Percentiles rank a stretch among this genome's conserved stretches.
phyloP scores from a whole-genome alignment of 805 yeast genomes.

The Myxozyma monticola region DNA sequence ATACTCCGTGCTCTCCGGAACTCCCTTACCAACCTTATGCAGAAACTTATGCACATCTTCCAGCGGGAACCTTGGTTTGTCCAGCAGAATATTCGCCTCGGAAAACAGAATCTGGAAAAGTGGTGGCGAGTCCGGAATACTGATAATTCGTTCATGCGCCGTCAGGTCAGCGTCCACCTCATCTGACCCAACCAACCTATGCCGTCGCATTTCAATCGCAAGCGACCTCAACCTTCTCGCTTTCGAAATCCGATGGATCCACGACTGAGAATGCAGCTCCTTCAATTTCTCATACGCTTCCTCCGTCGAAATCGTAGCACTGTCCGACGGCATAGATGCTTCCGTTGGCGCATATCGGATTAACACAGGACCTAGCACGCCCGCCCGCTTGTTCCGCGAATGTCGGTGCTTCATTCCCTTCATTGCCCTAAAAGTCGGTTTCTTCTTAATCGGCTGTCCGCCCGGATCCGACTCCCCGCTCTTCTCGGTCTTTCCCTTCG shows the following conservation, averaged over 20 bases:
- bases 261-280: slow-evolving; percentile 56
- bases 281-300: slow-evolving; percentile 44
- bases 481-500: neutral
- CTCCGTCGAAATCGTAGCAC: slow-evolving; percentile 34
- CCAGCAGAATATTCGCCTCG: slow-evolving; percentile 50
- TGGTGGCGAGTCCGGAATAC: slow-evolving; percentile 51
- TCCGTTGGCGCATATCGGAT: slow-evolving; percentile 29
- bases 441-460: neutral
- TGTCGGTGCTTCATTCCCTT: slow-evolving; percentile 7
- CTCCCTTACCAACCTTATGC: slow-evolving; percentile 74
- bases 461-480: slow-evolving; percentile 1
- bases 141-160: slow-evolving; percentile 49
- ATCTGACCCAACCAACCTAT: slow-evolving; percentile 44
- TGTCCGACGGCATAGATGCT: slow-evolving; percentile 25
- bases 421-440: slow-evolving; percentile 17
- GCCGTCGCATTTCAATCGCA: slow-evolving; percentile 37
- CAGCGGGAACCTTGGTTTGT: slow-evolving; percentile 53
- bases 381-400: slow-evolving; percentile 3
- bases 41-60: slow-evolving; percentile 61
- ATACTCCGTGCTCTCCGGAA: slow-evolving; percentile 68
- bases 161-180: slow-evolving; percentile 42
- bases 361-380: neutral
- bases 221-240: slow-evolving; percentile 38
- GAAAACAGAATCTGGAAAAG: slow-evolving; percentile 54
- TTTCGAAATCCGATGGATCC: slow-evolving; percentile 65